Conservation (phyloP, 768 basidiomycete genomes). For the Cystobasidium tubakii region DNA sequence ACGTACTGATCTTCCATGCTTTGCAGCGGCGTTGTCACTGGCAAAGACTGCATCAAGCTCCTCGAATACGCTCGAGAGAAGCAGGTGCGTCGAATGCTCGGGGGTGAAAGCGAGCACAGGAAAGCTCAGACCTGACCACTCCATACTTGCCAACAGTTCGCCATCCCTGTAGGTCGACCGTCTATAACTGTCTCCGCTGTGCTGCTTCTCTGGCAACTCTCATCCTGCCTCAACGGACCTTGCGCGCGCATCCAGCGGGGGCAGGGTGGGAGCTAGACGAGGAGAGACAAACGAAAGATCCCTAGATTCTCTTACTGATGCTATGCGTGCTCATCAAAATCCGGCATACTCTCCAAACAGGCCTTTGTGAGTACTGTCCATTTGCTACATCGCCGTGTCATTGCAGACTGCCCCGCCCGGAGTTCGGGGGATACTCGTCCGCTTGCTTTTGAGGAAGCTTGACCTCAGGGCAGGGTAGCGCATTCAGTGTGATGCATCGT, state of each 20-base stretch:
- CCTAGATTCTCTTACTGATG: too few relatives aligned
- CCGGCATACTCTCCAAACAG: constrained; percentile 37
- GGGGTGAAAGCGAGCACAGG: background rate
- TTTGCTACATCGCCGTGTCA: background rate
- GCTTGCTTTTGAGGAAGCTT: constrained; percentile 13
- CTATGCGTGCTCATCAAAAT: background rate
- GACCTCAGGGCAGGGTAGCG: background rate
- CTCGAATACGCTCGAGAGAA: constrained; percentile 88
- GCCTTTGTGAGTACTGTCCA: constrained; percentile 51
- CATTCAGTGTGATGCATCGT: background rate
- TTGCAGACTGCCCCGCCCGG: constrained; percentile 21
- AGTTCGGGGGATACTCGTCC: constrained; percentile 14
- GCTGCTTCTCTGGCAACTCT: background rate
- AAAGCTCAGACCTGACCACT: constrained; percentile 19
- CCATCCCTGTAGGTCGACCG: constrained; percentile 51
- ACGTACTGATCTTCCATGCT: too few relatives aligned
- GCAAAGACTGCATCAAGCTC: constrained; percentile 87
- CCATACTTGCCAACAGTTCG: constrained; percentile 48
- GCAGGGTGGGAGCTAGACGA: background rate
- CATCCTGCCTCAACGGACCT: constrained; percentile 15
- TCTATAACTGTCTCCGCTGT: background rate
- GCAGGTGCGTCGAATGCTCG: constrained; percentile 60
- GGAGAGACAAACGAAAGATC: too few relatives aligned
- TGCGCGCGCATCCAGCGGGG: background rate
- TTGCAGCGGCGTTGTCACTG: constrained; percentile 80